Evolutionary conservation across 2,329 filamentous ascomycete genomes (phyloP).

Genomic region (Sarocladium kiliense): DNA sequence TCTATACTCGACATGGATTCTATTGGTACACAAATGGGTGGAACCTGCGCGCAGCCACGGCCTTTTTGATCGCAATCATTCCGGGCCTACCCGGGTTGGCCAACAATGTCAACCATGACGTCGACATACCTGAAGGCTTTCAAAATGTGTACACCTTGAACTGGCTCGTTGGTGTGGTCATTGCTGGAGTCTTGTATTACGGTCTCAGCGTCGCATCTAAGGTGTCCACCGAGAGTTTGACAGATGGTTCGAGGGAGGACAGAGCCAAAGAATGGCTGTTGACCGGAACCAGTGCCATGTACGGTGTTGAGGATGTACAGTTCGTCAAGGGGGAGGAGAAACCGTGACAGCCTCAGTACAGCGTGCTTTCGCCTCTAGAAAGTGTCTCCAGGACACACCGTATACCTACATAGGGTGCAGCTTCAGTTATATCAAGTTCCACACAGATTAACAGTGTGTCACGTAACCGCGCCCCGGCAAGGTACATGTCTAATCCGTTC

Average conservation of each 20-base stretch:
- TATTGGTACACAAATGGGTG: constrained; percentile 26
- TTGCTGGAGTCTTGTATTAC: constrained; percentile 13
- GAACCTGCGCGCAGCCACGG: constrained; percentile 24
- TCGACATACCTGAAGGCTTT: constrained; percentile 12
- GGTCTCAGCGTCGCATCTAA: constrained; percentile 6
- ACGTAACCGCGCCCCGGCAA: not conserved
- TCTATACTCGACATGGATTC: constrained; percentile 26
- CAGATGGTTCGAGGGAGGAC: constrained; percentile 8
- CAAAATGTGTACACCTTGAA: constrained; percentile 19
- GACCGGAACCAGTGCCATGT: constrained; percentile 3
- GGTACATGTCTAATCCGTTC: not conserved
- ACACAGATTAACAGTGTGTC: no score
- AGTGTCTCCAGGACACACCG: no score
- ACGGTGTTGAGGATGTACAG: constrained; percentile 6
- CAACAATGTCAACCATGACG: constrained; percentile 15
- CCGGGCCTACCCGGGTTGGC: constrained; percentile 19
- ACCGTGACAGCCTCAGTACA: no score
- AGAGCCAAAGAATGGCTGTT: constrained; percentile 10
- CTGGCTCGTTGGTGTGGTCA: constrained; percentile 17
- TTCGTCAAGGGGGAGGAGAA: not conserved
- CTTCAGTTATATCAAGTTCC: no score
- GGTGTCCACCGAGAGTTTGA: constrained; percentile 8
- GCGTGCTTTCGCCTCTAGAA: no score
- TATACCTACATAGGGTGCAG: no score
- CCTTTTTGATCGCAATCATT: constrained; percentile 24